Evolutionary conservation across 805 yeast species (phyloP).

Genomic region (Pichia ethanolica): DNA sequence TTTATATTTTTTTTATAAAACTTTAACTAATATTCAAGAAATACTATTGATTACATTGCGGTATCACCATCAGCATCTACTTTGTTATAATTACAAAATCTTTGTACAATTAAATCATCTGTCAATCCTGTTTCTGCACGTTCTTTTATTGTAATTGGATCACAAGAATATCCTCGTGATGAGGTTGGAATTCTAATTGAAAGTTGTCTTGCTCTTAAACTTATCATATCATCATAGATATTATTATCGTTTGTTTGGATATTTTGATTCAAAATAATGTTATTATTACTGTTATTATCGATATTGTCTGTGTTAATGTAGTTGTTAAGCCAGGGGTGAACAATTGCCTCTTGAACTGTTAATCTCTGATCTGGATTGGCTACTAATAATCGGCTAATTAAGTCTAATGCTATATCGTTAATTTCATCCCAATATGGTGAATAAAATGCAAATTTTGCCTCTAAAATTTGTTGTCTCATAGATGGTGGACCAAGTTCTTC

Average conservation of each 20-base stretch:
- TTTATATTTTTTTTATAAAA: background rate
- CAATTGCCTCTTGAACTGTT: slow-evolving; percentile 31
- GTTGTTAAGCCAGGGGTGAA: slow-evolving; percentile 38
- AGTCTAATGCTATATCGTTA: slow-evolving; percentile 55
- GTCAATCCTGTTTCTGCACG: slow-evolving; percentile 19
- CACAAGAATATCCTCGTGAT: slow-evolving; percentile 19
- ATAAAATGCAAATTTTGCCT: slow-evolving; percentile 64
- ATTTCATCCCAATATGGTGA: slow-evolving; percentile 77
- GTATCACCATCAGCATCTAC: slow-evolving; percentile 6
- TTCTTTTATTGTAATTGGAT: slow-evolving; percentile 23
- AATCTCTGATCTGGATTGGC: slow-evolving; percentile 42
- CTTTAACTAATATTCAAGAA: too few species aligned
- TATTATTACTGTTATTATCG: too few species aligned
- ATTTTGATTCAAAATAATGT: too few species aligned
- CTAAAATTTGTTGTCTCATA: slow-evolving; percentile 65
- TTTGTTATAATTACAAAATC: slow-evolving; percentile 1
- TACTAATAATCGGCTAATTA: slow-evolving; percentile 54
- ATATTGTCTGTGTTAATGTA: background rate
- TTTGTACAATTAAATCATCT: slow-evolving; percentile 19
- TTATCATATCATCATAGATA: slow-evolving; percentile 2
- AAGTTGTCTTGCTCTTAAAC: slow-evolving; percentile 11
- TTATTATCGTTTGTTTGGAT: background rate
- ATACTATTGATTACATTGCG: background rate
- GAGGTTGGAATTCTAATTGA: slow-evolving; percentile 21
- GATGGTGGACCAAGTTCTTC: slow-evolving; percentile 76